Evolutionary conservation across 805 yeast genomes (phyloP).

Genomic region (Monosporozyma unispora): DNA sequence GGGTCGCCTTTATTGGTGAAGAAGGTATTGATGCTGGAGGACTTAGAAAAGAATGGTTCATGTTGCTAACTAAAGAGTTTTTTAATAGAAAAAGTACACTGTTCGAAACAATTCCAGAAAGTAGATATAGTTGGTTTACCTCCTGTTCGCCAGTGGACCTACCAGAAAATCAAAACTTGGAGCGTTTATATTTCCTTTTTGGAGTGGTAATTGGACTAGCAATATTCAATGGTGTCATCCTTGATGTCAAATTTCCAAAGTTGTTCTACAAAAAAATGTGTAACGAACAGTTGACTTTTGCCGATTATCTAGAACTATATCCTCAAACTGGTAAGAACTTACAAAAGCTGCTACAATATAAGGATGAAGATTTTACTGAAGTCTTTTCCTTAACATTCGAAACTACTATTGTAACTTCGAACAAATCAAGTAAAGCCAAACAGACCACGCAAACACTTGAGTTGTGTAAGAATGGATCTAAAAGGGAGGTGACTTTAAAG

Average conservation of each 20-base stretch:
- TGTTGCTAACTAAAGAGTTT: slow-evolving; percentile 57
- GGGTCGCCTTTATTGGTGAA: slow-evolving; percentile 75
- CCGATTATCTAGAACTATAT: slow-evolving; percentile 58
- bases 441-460: slow-evolving; percentile 30
- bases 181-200: slow-evolving; percentile 59
- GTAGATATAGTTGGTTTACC: slow-evolving; percentile 70
- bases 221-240: slow-evolving; percentile 77
- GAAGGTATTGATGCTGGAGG: slow-evolving; percentile 98
- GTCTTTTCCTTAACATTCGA: slow-evolving; percentile 55
- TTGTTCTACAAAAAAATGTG: slow-evolving; percentile 70
- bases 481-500: slow-evolving; percentile 43
- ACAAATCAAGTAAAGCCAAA: neutral
- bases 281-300: slow-evolving; percentile 42
- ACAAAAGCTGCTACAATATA: slow-evolving; percentile 37
- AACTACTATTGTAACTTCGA: slow-evolving; percentile 21
- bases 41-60: slow-evolving; percentile 87
- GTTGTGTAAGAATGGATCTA: slow-evolving; percentile 51
- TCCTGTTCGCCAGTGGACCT: slow-evolving; percentile 33
- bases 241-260: slow-evolving; percentile 70
- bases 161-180: slow-evolving; percentile 10
- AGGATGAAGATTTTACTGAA: slow-evolving; percentile 37
- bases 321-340: slow-evolving; percentile 58
- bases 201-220: slow-evolving; percentile 89
- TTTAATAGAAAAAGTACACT: slow-evolving; percentile 63
- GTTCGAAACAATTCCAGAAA: slow-evolving; percentile 57